phyloP scores from a whole-genome alignment of 2,329 filamentous ascomycete species.

The Phyllosticta citribraziliensis region DNA sequence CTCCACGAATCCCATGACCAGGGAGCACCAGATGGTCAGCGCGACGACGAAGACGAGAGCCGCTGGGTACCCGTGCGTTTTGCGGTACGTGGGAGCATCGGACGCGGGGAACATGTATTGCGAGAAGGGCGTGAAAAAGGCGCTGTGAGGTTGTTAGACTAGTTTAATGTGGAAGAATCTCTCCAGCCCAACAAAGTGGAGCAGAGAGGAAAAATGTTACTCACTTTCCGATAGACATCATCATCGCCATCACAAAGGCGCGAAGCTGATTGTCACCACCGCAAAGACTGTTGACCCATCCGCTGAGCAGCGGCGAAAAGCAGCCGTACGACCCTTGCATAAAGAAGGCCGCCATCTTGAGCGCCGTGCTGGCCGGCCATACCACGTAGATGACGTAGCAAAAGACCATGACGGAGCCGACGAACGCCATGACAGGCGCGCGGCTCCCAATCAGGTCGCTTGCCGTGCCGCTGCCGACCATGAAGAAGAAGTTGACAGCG shows the following conservation, averaged over 20 bases:
- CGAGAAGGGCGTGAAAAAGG: constrained; percentile 10
- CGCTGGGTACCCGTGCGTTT: constrained; percentile 9
- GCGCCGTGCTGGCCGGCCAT: constrained; percentile 29
- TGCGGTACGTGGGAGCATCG: constrained; percentile 8
- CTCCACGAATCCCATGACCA: constrained; percentile 1
- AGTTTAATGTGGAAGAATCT: too few relatives aligned
- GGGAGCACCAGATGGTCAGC: constrained; percentile 10
- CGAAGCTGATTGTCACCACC: constrained; percentile 36
- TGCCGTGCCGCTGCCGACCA: constrained; percentile 21
- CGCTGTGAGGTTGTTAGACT: not conserved
- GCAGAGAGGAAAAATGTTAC: not conserved
- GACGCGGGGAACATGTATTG: constrained; percentile 12
- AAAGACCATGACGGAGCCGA: constrained; percentile 27
- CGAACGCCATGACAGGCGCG: constrained; percentile 28
- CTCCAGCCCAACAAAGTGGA: not conserved
- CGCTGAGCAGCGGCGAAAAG: constrained; percentile 33
- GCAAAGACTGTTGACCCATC: constrained; percentile 33
- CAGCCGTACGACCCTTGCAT: constrained; percentile 33
- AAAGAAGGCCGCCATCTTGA: constrained; percentile 33
- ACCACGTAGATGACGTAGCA: constrained; percentile 29
- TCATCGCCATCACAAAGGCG: constrained; percentile 27
- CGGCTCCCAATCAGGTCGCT: constrained; percentile 26
- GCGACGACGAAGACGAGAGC: constrained; percentile 12
- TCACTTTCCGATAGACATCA: constrained; percentile 10
- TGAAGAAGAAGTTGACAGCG: constrained; percentile 33